Base-by-base conservation (phyloP, 495 filamentous ascomycete genomes). In the Aspergillus ostianus region DNA sequence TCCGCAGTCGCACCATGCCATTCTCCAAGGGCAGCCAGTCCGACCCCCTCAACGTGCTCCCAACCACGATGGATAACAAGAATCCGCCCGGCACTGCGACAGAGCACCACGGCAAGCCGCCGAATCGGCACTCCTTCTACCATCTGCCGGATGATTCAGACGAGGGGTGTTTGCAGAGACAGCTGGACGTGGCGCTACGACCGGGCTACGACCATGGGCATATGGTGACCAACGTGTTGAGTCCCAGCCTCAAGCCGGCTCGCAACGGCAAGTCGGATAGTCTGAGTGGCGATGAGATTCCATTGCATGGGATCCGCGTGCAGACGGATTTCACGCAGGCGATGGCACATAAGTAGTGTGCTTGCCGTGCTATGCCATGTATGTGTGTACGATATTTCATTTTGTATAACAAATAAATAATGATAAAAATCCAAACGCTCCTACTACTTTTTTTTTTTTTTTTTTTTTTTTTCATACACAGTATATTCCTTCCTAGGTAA, bases 221-320 rank as follows among this genome's bases (percentile, higher is more conserved):
- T 26, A 65, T 54, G 47, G 58, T 59, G 13, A 68, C 66, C 19
- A 58, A 63, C 23, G 63, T 68, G 21, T 27, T 47, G 27, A 51
- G 51, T n/a, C 20, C 23, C 19, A 53, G 52, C 30, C 47, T 9
- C n/a, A 45, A 13, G 17, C n/a, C 41, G 19, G 19, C 27, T 26
- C 36, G 27, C 8, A 41, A 10, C 10, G 36, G 36, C 9, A 10
- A 41, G 10, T 12, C 36, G 36, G 44, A 49, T 19, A 48, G 41
- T 4, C 36, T 57, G 18, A 62, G 61, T 44, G 64, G 27, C 6
- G 68, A 71, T 60, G 61, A 67, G 55, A 32, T 69, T 63, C 68
- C 68, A 0, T 58, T 69, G 62, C 55, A 64, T 53, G 63, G 59
- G 17, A 71, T 71, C 32, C 51, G 64, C 13, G 66, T 71, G 47